Conservation (phyloP, 352 stramenopile species). For the Blastocystis sp. region DNA sequence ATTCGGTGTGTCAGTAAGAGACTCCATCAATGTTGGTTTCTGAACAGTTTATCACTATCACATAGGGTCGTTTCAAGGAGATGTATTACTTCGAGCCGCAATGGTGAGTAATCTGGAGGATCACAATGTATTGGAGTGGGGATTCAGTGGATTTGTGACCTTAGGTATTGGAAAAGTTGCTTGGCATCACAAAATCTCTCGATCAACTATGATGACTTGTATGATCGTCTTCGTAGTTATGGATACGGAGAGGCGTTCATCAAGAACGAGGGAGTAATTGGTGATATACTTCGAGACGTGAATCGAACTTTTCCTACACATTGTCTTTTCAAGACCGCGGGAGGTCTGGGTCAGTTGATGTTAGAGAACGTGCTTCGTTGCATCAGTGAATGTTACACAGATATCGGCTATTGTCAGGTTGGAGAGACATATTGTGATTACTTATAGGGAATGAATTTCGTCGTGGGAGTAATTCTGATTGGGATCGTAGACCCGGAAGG, state of each 20-base stretch:
- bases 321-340: not conserved
- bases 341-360: conserved; percentile 52
- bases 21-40: not conserved
- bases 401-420: conserved; percentile 61
- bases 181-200: not conserved
- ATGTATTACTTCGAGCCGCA: conserved; percentile 2
- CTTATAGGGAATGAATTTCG: conserved; percentile 56
- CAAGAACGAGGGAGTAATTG: conserved; percentile 49
- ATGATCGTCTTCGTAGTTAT: conserved; percentile 41
- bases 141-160: not conserved
- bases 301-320: conserved; percentile 59
- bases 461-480: conserved; percentile 45
- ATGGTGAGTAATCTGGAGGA: not conserved
- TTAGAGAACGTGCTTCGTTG: conserved; percentile 53
- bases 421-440: not conserved
- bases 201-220: not conserved
- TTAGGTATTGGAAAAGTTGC: conserved; percentile 43
- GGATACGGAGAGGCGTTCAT: conserved; percentile 22
- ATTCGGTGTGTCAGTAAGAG: not conserved
- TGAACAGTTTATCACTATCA: not conserved
- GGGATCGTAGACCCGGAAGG: conserved; percentile 16
- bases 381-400: conserved; percentile 20
- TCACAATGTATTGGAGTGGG: not conserved
- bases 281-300: conserved; percentile 51
- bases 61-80: conserved; percentile 9